Evolutionary conservation across 2,329 filamentous ascomycete species (phyloP).

Genomic region (Cercospora sp.): DNA sequence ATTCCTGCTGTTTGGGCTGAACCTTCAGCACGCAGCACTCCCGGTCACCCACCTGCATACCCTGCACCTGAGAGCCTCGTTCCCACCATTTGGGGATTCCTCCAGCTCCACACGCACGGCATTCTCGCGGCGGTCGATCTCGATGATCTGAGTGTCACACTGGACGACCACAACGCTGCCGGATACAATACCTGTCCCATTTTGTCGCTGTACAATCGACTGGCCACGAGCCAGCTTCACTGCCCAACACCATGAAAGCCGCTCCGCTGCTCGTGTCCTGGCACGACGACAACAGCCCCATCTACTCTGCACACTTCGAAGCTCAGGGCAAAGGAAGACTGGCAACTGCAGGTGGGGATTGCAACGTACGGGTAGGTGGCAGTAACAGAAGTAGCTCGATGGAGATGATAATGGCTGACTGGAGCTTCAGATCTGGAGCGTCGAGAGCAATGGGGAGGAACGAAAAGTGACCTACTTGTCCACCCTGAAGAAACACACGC

Average conservation of each 20-base stretch:
- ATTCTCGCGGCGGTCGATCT: slow-evolving; percentile 1
- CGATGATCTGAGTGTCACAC: background rate
- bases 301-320: slow-evolving; percentile 97
- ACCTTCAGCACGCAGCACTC: background rate
- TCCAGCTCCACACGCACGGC: background rate
- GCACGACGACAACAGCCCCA: slow-evolving; percentile 95
- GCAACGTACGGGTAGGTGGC: slow-evolving; percentile 82
- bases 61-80: background rate
- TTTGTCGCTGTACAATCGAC: slow-evolving; percentile 17
- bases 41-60: background rate
- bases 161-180: background rate
- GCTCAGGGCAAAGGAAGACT: slow-evolving; percentile 86
- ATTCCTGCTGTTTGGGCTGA: background rate
- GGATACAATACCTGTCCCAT: background rate
- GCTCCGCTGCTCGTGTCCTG: slow-evolving; percentile 95
- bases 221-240: slow-evolving; percentile 19
- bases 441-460: slow-evolving; percentile 81
- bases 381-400: background rate
- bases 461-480: slow-evolving; percentile 88
- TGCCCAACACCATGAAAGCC: slow-evolving; percentile 74
- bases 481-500: slow-evolving; percentile 88
- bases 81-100: background rate
- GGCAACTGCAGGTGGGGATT: slow-evolving; percentile 93
- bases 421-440: slow-evolving; percentile 74
- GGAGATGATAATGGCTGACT: background rate